phyloP scores from a whole-genome alignment of 768 basidiomycete genomes.

The Gymnopilus dilepis region DNA sequence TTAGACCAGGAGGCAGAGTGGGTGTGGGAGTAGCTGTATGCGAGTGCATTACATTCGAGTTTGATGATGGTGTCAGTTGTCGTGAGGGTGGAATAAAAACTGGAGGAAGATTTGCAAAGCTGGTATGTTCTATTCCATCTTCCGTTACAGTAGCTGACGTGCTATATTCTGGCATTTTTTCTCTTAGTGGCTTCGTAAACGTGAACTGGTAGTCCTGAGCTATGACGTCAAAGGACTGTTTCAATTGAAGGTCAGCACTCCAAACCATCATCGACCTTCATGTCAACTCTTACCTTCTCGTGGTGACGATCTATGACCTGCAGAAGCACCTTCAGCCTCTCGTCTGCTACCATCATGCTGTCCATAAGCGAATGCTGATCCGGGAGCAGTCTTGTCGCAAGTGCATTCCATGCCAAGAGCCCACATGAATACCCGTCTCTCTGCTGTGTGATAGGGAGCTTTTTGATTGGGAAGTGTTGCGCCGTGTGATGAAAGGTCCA shows the following conservation, averaged over 20 bases:
- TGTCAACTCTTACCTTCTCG: slow-evolving; percentile 2
- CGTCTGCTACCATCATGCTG: background rate
- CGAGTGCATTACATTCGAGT: background rate
- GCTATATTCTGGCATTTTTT: background rate
- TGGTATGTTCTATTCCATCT: background rate
- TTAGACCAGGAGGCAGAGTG: background rate
- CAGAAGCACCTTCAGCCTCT: slow-evolving; percentile 23
- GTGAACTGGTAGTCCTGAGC: slow-evolving; percentile 1
- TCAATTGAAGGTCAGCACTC: background rate
- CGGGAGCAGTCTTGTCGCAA: slow-evolving; percentile 14
- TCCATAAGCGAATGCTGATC: slow-evolving; percentile 1
- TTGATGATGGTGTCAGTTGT: background rate
- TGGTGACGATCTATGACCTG: background rate
- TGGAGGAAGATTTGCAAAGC: background rate
- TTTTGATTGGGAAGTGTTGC: slow-evolving; percentile 6
- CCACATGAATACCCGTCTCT: slow-evolving; percentile 25
- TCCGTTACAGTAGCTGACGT: background rate
- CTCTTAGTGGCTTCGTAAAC: background rate
- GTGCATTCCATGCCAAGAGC: slow-evolving; percentile 25
- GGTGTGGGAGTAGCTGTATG: background rate
- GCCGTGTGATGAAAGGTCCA: slow-evolving; percentile 23
- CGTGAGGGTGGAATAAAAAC: background rate
- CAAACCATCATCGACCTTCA: background rate
- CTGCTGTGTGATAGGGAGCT: slow-evolving; percentile 24
- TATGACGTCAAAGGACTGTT: slow-evolving; percentile 4